Base-by-base conservation (phyloP, 1,284 basidiomycete species). In the Leccinum pachyderme region DNA sequence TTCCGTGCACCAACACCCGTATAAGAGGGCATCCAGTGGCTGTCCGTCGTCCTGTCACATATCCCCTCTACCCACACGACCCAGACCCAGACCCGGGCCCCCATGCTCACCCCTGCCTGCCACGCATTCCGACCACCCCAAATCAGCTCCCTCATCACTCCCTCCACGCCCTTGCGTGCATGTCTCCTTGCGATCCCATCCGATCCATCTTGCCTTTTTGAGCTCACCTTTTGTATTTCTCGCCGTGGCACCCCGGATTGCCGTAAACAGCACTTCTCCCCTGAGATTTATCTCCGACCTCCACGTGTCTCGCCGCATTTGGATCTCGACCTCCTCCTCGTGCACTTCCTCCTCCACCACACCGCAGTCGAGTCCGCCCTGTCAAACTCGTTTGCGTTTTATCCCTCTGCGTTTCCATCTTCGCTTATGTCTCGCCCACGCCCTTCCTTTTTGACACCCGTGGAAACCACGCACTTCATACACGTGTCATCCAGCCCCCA, bases 201-300 rank as follows among this genome's bases (percentile, higher is more conserved):
- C 56, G 65, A 68, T 68, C 66, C 60, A 47, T 50, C 45, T 49
- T 52, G 39, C 63, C 56, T 53, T 58, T 61, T 63, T 12, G 0
- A 51, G 12, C 35, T 11, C 53, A 18, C 41, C 52, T 53, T 56
- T 63, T 64, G 56, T 65, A 56, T 58, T 63, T 67, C 55, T 49
- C 24, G 57, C 51, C 67, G 65, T 65, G 63, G 65, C 65, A 69
- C 63, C 64, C 64, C 63, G 66, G 66, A 69, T 69, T 69, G 61
- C 65, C 65, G 55, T 67, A 68, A 65, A 53, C 2, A 25, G 52
- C 25, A 24, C 57, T 51, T 63, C 63, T 52, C 37, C 37, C 31
- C 43, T 47, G 54, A 69, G 66, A 69, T 65, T 67, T 69, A 65
- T 69, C 63, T 66, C 66, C 65, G 66, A 68, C 33, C 12, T 32